Percentiles rank a stretch among this genome's conserved stretches.
Conservation (phyloP, 371 early-diverging fungal genomes). For the Mortierella sp. region DNA sequence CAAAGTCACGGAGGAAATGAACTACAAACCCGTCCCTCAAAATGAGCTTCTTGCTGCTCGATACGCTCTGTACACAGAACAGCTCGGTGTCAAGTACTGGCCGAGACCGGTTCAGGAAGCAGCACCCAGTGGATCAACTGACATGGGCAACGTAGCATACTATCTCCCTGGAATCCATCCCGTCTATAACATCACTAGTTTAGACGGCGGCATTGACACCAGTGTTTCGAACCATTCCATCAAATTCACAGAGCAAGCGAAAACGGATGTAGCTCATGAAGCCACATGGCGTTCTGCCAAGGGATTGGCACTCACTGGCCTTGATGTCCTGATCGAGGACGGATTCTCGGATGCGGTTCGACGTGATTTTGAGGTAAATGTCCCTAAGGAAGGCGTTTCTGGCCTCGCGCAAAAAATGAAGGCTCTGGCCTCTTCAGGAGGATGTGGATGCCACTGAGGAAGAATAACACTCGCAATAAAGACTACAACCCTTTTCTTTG, state of each 20-base stretch:
- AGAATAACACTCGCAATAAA: too few relatives aligned
- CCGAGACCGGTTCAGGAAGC: conserved; percentile 56
- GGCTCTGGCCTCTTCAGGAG: conserved; percentile 16
- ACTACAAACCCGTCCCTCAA: conserved; percentile 59
- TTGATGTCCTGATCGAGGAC: conserved; percentile 51
- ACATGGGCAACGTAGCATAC: conserved; percentile 79
- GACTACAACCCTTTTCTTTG: too few relatives aligned
- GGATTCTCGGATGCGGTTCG: conserved; percentile 35
- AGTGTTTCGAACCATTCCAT: conserved; percentile 71
- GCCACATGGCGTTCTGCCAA: conserved; percentile 65
- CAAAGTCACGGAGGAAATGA: conserved; percentile 59
- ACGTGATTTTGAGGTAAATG: conserved; percentile 26
- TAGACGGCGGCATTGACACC: conserved; percentile 55
- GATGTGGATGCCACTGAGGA: conserved; percentile 47
- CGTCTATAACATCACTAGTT: conserved; percentile 57
- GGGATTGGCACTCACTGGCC: conserved; percentile 50
- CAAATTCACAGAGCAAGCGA: conserved; percentile 70
- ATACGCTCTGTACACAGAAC: conserved; percentile 65
- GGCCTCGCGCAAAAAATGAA: conserved; percentile 1
- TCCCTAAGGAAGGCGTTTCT: conserved; percentile 15
- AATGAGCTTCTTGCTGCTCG: conserved; percentile 67
- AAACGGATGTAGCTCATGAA: conserved; percentile 70
- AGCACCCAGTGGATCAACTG: conserved; percentile 65
- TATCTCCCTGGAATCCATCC: conserved; percentile 64
- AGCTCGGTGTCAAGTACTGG: conserved; percentile 54